Conservation (phyloP, 2,329 filamentous ascomycete species). For the Penicillium sp. region DNA sequence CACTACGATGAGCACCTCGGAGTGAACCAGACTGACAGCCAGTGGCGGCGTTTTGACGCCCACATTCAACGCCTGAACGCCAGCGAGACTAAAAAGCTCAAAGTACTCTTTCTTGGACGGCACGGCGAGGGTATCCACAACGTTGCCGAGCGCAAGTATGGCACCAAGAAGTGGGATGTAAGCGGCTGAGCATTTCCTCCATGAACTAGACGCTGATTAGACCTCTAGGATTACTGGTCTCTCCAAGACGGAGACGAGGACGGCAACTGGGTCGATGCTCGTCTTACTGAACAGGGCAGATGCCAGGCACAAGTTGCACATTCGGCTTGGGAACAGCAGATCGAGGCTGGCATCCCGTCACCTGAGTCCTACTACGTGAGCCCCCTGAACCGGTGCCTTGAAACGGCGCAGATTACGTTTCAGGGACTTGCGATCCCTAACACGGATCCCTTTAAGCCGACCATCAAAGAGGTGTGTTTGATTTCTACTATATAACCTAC, state of each 20-base stretch:
- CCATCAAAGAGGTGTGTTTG: conserved; percentile 54
- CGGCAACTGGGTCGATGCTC: conserved; percentile 58
- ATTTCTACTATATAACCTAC: not conserved
- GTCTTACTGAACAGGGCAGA: conserved; percentile 54
- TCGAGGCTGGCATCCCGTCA: conserved; percentile 50
- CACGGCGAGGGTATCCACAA: conserved; percentile 65
- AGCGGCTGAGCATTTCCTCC: conserved; percentile 14
- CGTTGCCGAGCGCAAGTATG: conserved; percentile 59
- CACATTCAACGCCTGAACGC: conserved; percentile 52
- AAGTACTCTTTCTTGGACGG: conserved; percentile 59
- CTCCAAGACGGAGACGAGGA: conserved; percentile 58
- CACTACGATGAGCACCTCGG: conserved; percentile 35
- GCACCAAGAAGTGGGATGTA: conserved; percentile 61
- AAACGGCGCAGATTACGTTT: conserved; percentile 58
- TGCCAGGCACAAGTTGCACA: conserved; percentile 50
- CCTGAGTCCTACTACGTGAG: conserved; percentile 59
- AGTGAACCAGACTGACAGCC: conserved; percentile 37
- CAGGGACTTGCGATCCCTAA: conserved; percentile 47
- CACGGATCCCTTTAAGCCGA: conserved; percentile 51
- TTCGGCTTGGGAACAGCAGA: conserved; percentile 51
- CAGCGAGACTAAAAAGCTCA: conserved; percentile 46
- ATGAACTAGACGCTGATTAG: not conserved
- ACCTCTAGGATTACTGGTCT: conserved; percentile 56
- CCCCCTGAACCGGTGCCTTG: conserved; percentile 58
- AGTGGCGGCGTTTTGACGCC: conserved; percentile 56